These are phyloP conservation scores for Blastocystis sp. DNA, from an alignment of 352 stramenopile genomes.

Conservation along the genomic window DNA sequence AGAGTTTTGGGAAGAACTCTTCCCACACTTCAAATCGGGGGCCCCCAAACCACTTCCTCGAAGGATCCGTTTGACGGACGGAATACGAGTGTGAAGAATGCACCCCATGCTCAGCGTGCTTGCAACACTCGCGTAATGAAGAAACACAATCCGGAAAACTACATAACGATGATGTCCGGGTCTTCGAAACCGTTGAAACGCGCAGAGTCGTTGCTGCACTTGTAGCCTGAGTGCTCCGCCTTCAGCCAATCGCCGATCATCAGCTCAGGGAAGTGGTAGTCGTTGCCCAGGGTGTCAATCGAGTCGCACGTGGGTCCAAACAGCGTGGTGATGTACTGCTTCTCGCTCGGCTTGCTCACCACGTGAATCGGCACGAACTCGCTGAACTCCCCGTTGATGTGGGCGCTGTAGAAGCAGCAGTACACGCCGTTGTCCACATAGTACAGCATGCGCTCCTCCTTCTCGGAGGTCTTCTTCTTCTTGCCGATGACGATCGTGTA, in stretches of 20 bases:
- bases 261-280: slow-evolving; percentile 58
- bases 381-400: slow-evolving; percentile 27
- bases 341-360: not conserved
- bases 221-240: slow-evolving; percentile 50
- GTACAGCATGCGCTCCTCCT: slow-evolving; percentile 20
- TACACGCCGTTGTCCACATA: slow-evolving; percentile 67
- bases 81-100: too few relatives aligned
- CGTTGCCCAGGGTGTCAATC: slow-evolving; percentile 58
- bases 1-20: too few relatives aligned
- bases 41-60: too few relatives aligned
- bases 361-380: slow-evolving; percentile 9
- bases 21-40: too few relatives aligned
- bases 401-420: slow-evolving; percentile 59
- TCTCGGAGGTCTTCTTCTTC: slow-evolving; percentile 30
- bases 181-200: slow-evolving; percentile 66
- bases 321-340: not conserved
- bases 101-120: too few relatives aligned
- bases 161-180: slow-evolving; percentile 39
- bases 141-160: not conserved
- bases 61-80: too few relatives aligned
- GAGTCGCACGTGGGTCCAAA: slow-evolving; percentile 67
- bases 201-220: slow-evolving; percentile 55
- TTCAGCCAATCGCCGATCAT: slow-evolving; percentile 64
- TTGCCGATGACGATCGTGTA: slow-evolving; percentile 63
- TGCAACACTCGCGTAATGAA: too few relatives aligned